Evolutionary conservation across 768 basidiomycete genomes (phyloP), one percentile per base, ranked within the genome.

Genomic region (Steccherinum ochraceum): DNA sequence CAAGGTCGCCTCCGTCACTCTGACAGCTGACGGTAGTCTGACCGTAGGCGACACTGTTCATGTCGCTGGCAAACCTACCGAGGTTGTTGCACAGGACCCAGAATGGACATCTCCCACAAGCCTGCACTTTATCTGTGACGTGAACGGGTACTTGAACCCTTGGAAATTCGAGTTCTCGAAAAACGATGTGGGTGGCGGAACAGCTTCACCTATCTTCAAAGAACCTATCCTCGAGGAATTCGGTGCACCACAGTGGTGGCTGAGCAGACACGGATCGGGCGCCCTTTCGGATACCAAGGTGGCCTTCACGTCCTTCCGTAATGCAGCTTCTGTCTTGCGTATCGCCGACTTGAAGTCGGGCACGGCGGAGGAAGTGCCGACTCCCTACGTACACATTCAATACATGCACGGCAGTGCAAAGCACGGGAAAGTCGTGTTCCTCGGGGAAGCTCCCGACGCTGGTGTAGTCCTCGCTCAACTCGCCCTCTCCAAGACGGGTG

Each of bases 131-230:
- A 78, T 80, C 3, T 77, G 71, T 30, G 87, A 89, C 54, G 66
- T 72, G 45, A 75, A 77, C 16, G 84, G 83, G 0, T 89, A 73
- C 60, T 72, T 76, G 48, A 85, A 88, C 56, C 82, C 87, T 0
- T 86, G 78, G 73, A 71, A 58, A 19, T 81, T 49, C 49, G 40
- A 50, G 16, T 53, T 53, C 41, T 54, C n/a, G n/a, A 13, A 4
- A 51, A 41, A n/a, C 41, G 41, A 43, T 5, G 19, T 18, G 10
- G n/a, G 7, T 43, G n/a, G n/a, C 13, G 65, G 67, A 13, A 62
- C 64, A 7, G 56, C 70, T 3, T 43, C 62, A 0, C 61, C 79
- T 0, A 59, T 78, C 13, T 73, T 84, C 35, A 55, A 69, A 2
- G 46, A 60, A 24, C 68, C 80, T 0, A 57, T 83, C 19, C 44